These are phyloP conservation scores for Monilinia vaccinii-corymbosi DNA, from an alignment of 2,329 filamentous ascomycete genomes.

Conservation along the genomic window DNA sequence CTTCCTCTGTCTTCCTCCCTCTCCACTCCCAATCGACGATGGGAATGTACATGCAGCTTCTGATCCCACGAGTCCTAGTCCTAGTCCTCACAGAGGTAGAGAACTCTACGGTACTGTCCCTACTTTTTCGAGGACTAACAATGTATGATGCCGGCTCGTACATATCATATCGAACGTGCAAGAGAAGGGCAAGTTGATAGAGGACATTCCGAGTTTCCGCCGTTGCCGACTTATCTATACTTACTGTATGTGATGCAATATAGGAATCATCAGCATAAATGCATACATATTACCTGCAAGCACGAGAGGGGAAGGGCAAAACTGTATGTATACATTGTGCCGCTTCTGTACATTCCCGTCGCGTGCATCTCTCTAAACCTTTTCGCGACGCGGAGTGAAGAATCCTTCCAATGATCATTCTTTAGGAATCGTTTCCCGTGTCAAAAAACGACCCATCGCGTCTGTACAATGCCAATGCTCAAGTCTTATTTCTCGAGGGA, in stretches of 20 bases:
- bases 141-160: not conserved
- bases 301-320: not conserved
- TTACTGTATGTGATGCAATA: slow-evolving; percentile 7
- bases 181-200: not conserved
- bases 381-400: not conserved
- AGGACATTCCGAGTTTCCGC: slow-evolving; percentile 1
- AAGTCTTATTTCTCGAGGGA: not conserved
- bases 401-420: not conserved
- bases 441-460: not conserved
- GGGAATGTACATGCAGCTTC: not conserved
- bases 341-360: slow-evolving; percentile 8
- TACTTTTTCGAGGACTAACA: not conserved
- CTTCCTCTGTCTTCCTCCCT: not conserved
- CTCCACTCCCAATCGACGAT: not conserved
- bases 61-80: too few species aligned
- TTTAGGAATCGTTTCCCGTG: not conserved
- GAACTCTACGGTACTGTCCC: not conserved
- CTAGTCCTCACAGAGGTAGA: not conserved
- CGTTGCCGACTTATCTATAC: not conserved
- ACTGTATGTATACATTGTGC: slow-evolving; percentile 1
- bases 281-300: not conserved
- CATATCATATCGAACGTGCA: not conserved
- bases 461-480: not conserved
- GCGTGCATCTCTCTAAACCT: slow-evolving; percentile 5
- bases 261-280: not conserved